Evolutionary conservation across 2,329 filamentous ascomycete species (phyloP).

Genomic region (Trichoderma polysporum): DNA sequence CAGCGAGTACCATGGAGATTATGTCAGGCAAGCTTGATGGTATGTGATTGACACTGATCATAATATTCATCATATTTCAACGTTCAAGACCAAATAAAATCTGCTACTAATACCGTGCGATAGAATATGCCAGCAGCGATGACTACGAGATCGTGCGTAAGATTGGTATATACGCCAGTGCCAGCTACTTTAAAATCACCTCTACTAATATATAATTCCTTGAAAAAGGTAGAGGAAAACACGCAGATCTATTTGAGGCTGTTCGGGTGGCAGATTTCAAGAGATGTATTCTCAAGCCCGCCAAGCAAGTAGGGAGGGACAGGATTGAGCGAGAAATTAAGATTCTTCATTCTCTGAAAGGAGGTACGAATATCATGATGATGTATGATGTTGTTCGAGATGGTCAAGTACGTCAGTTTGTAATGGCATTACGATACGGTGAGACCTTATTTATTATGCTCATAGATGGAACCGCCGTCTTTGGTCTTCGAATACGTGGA

Average conservation of each 20-base stretch:
- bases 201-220: slow-evolving; percentile 27
- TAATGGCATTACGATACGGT: neutral
- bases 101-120: neutral
- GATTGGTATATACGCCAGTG: slow-evolving; percentile 66
- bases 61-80: neutral
- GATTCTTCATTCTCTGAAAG: slow-evolving; percentile 95
- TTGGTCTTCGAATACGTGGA: slow-evolving; percentile 98
- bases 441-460: neutral
- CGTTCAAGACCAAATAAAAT: neutral
- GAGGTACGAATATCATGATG: slow-evolving; percentile 93
- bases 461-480: slow-evolving; percentile 92
- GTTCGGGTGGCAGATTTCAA: slow-evolving; percentile 99
- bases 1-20: too few species aligned
- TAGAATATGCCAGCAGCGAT: slow-evolving; percentile 48
- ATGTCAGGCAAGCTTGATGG: neutral
- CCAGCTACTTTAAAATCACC: neutral
- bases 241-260: slow-evolving; percentile 98
- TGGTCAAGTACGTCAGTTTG: slow-evolving; percentile 63
- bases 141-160: slow-evolving; percentile 99
- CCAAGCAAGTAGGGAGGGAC: slow-evolving; percentile 99
- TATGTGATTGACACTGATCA: neutral
- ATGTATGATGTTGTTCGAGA: slow-evolving; percentile 94
- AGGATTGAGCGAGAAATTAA: slow-evolving; percentile 99
- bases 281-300: slow-evolving; percentile 99
- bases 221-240: slow-evolving; percentile 82